phyloP scores from a whole-genome alignment of 305 asterid genomes.

The Coffea humblotiana region DNA sequence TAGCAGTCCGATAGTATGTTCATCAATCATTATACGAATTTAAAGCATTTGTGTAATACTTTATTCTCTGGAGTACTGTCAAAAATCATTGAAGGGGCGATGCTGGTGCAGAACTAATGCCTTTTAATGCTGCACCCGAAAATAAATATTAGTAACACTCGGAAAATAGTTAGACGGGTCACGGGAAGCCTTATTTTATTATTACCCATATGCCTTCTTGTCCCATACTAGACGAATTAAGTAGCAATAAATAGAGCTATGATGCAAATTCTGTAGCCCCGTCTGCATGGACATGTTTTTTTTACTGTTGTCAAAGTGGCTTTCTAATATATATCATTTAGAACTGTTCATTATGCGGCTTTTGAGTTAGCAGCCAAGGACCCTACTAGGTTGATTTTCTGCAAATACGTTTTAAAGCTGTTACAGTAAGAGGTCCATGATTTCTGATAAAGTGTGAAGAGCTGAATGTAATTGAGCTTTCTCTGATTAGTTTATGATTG shows the following conservation, averaged over 20 bases:
- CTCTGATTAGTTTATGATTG: conserved; percentile 18
- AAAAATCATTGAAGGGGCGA: too few relatives aligned
- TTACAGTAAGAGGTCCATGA: not conserved
- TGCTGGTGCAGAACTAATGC: not conserved
- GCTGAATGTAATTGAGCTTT: not conserved
- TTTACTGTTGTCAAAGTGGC: not conserved
- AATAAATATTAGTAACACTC: not conserved
- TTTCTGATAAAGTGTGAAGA: not conserved
- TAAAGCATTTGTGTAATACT: not conserved
- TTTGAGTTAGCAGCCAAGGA: not conserved
- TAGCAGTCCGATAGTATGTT: not conserved
- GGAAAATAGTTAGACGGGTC: not conserved
- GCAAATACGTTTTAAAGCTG: not conserved
- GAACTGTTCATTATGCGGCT: not conserved
- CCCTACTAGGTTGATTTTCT: not conserved
- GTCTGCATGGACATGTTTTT: not conserved
- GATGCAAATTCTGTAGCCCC: not conserved
- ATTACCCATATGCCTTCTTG: not conserved
- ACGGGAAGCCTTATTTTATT: not conserved
- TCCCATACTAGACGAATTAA: not conserved
- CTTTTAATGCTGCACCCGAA: not conserved
- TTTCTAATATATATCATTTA: not conserved
- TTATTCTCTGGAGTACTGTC: not conserved
- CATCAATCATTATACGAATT: not conserved
- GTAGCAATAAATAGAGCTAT: not conserved